Evolutionary conservation across 2,329 filamentous ascomycete species (phyloP).

Genomic region (Rutstroemia sp.): DNA sequence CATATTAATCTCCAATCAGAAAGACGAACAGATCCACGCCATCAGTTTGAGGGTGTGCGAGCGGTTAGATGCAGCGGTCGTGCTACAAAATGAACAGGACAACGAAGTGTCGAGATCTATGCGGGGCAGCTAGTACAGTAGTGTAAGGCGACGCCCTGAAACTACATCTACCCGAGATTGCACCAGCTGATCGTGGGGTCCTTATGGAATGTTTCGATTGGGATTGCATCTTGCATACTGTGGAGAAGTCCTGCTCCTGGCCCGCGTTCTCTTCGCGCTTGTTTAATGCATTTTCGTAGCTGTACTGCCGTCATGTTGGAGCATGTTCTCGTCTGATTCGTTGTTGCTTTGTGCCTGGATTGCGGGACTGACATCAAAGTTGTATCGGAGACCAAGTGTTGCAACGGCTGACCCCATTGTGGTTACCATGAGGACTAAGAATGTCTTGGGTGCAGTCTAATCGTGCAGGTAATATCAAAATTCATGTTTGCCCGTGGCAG

Average conservation of each 20-base stretch:
- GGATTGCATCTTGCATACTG: not conserved
- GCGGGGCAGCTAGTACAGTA: not conserved
- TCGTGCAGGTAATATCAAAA: not conserved
- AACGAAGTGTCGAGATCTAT: conserved; percentile 3
- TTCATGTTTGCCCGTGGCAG: not conserved
- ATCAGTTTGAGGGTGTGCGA: not conserved
- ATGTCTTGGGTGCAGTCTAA: not conserved
- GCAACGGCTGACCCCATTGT: not conserved
- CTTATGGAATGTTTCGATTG: not conserved
- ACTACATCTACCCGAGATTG: conserved; percentile 8
- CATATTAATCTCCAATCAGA: conserved; percentile 1
- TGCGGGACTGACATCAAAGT: not conserved
- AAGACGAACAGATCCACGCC: not conserved
- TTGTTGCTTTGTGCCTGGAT: conserved; percentile 1
- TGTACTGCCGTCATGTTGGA: not conserved
- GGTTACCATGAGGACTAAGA: conserved; percentile 1
- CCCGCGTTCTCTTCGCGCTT: conserved; percentile 6
- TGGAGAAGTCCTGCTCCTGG: not conserved
- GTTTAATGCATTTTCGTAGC: conserved; percentile 4
- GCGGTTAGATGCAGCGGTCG: conserved; percentile 4
- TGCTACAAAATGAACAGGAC: not conserved
- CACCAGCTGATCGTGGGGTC: conserved; percentile 7
- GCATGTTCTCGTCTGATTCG: not conserved
- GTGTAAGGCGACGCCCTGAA: not conserved
- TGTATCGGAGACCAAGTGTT: not conserved